phyloP scores from a whole-genome alignment of 2,329 filamentous ascomycete genomes.

The Penicillium sp. region DNA sequence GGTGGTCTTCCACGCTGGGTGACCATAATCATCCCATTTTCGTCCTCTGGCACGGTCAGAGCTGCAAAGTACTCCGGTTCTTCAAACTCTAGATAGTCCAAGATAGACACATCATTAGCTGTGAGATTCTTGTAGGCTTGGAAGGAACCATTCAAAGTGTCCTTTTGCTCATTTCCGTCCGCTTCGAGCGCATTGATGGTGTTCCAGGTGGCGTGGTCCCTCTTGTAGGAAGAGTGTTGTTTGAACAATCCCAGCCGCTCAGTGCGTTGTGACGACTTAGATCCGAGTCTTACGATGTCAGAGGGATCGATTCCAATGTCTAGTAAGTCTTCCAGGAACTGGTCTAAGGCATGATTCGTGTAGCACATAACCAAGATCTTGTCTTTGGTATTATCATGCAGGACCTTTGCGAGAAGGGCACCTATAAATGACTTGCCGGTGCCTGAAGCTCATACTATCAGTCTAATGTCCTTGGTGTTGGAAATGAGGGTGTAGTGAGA shows the following conservation, averaged over 20 bases:
- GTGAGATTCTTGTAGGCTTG: constrained; percentile 16
- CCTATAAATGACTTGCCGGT: constrained; percentile 77
- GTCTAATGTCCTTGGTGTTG: background rate
- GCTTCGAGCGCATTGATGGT: constrained; percentile 47
- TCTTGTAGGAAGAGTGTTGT: constrained; percentile 38
- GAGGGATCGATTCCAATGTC: constrained; percentile 55
- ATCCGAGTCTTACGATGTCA: constrained; percentile 63
- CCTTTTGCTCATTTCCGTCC: constrained; percentile 35
- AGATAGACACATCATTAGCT: constrained; percentile 25
- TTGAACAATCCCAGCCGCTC: constrained; percentile 49
- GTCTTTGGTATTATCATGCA: constrained; percentile 52
- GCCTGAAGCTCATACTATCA: constrained; percentile 44
- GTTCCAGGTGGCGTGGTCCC: constrained; percentile 36
- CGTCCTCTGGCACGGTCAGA: constrained; percentile 51
- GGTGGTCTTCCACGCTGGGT: constrained; percentile 50
- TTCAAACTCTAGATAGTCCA: constrained; percentile 56
- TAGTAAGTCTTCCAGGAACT: constrained; percentile 65
- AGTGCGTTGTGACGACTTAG: constrained; percentile 56
- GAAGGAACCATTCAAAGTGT: constrained; percentile 21
- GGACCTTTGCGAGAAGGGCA: constrained; percentile 57
- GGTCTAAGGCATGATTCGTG: constrained; percentile 69
- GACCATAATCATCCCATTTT: constrained; percentile 50
- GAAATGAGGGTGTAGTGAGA: background rate
- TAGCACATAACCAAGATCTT: constrained; percentile 65
- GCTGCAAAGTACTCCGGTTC: constrained; percentile 57